phyloP scores from a whole-genome alignment of 108 stramenopile species.

The Stephanodiscus triporus region DNA sequence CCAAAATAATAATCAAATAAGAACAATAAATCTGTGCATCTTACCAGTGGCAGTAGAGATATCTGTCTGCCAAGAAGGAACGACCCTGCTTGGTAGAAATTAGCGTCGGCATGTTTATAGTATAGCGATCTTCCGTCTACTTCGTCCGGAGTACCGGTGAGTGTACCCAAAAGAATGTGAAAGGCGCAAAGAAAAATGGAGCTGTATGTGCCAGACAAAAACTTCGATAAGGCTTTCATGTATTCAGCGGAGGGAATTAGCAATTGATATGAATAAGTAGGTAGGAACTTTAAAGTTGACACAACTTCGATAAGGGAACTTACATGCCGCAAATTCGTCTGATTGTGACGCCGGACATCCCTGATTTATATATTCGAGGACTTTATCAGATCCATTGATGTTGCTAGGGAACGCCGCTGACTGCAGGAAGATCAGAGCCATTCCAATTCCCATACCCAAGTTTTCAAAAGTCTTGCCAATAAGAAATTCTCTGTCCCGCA shows the following conservation, averaged over 20 bases:
- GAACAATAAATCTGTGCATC: neutral
- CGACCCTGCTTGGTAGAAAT: slow-evolving; percentile 76
- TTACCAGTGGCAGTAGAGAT: slow-evolving; percentile 58
- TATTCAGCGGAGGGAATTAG: neutral
- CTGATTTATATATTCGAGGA: slow-evolving; percentile 36
- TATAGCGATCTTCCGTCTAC: slow-evolving; percentile 75
- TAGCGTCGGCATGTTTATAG: slow-evolving; percentile 88
- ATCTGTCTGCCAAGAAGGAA: slow-evolving; percentile 66
- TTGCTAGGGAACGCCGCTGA: slow-evolving; percentile 40
- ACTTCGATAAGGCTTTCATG: slow-evolving; percentile 16
- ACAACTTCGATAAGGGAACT: neutral
- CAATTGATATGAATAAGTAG: neutral
- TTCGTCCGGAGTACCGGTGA: slow-evolving; percentile 73
- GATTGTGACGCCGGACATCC: slow-evolving; percentile 38
- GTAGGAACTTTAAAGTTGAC: neutral
- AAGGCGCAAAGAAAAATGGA: slow-evolving; percentile 62
- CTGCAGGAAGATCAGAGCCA: slow-evolving; percentile 44
- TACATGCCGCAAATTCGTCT: neutral
- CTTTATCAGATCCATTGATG: slow-evolving; percentile 29
- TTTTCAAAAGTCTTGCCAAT: slow-evolving; percentile 56
- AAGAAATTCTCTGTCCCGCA: slow-evolving; percentile 66
- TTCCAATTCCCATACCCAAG: slow-evolving; percentile 48
- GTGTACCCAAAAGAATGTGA: slow-evolving; percentile 78
- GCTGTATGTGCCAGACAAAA: slow-evolving; percentile 38
- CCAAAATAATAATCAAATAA: neutral